Conservation (phyloP, 169 alveolate species). For the Eimeria sp. region DNA sequence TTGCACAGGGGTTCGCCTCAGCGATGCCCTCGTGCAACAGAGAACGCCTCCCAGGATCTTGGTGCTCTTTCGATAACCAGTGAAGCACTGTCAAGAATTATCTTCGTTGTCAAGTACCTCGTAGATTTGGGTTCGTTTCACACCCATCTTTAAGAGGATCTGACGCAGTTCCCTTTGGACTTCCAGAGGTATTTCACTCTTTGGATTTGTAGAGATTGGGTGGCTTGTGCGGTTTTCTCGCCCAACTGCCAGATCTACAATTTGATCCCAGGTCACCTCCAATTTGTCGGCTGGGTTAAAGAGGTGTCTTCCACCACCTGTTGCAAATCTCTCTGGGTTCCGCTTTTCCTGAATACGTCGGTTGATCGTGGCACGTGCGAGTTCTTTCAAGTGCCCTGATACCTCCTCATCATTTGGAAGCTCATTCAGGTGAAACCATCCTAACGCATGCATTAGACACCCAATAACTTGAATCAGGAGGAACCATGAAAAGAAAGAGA, state of each 20-base stretch:
- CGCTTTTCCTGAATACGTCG: slow-evolving; percentile 65
- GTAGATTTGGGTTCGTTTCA: slow-evolving; percentile 36
- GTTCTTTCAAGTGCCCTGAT: slow-evolving; percentile 63
- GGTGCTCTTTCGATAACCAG: background rate
- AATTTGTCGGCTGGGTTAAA: slow-evolving; percentile 62
- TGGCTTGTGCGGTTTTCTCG: slow-evolving; percentile 57
- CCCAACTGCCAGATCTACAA: slow-evolving; percentile 27
- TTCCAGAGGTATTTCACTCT: slow-evolving; percentile 2
- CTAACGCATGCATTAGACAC: slow-evolving; percentile 56
- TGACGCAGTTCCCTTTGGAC: slow-evolving; percentile 43
- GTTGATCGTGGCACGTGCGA: slow-evolving; percentile 71
- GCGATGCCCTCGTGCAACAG: background rate
- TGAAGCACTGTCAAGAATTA: slow-evolving; percentile 1
- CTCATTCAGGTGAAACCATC: slow-evolving; percentile 69
- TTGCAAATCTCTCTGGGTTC: slow-evolving; percentile 56
- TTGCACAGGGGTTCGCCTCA: background rate
- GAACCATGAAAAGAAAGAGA: slow-evolving; percentile 51
- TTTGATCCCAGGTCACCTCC: slow-evolving; percentile 68
- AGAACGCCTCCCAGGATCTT: background rate
- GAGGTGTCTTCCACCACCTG: slow-evolving; percentile 25
- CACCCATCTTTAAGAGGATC: slow-evolving; percentile 60
- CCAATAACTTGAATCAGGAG: slow-evolving; percentile 52
- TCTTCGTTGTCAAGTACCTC: slow-evolving; percentile 63
- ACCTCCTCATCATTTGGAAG: slow-evolving; percentile 71
- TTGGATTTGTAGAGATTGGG: slow-evolving; percentile 49